phyloP scores from a whole-genome alignment of 345 rosid species.

The Cardamine resedifolia region DNA sequence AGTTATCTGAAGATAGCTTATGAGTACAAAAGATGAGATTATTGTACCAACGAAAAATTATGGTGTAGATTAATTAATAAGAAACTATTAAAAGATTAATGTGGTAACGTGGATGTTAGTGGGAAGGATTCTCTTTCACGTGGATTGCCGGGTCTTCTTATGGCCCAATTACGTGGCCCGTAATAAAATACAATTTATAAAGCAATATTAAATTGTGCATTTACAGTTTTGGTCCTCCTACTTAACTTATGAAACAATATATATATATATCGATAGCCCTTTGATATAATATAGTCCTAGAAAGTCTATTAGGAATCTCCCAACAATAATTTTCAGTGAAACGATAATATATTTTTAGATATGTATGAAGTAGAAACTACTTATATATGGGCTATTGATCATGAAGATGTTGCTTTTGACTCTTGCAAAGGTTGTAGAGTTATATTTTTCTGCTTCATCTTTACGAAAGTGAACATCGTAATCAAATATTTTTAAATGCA shows the following conservation, averaged over 20 bases:
- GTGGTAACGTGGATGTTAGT: conserved; percentile 35
- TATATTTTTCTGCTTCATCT: background rate
- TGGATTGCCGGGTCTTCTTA: conserved; percentile 33
- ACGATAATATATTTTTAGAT: background rate
- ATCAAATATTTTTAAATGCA: background rate
- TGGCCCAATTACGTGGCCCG: conserved; percentile 38
- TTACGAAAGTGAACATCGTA: background rate
- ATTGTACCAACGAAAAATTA: background rate
- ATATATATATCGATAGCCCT: background rate
- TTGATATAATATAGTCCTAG: conserved; percentile 16
- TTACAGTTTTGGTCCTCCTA: conserved; percentile 5
- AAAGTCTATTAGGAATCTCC: conserved; percentile 31
- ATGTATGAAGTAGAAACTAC: background rate
- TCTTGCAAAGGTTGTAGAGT: conserved; percentile 3
- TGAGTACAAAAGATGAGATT: conserved; percentile 8
- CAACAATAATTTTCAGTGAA: background rate
- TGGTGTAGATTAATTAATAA: background rate
- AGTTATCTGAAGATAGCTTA: background rate
- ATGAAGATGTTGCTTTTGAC: conserved; percentile 20
- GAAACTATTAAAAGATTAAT: background rate
- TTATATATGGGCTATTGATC: background rate
- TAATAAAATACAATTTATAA: conserved; percentile 20
- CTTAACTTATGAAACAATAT: conserved; percentile 14
- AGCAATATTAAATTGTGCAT: background rate
- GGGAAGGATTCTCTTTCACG: conserved; percentile 36